Percentiles rank a stretch among this genome's conserved stretches.
phyloP scores from a whole-genome alignment of 768 basidiomycete species.

The Pulveroboletus sp. region DNA sequence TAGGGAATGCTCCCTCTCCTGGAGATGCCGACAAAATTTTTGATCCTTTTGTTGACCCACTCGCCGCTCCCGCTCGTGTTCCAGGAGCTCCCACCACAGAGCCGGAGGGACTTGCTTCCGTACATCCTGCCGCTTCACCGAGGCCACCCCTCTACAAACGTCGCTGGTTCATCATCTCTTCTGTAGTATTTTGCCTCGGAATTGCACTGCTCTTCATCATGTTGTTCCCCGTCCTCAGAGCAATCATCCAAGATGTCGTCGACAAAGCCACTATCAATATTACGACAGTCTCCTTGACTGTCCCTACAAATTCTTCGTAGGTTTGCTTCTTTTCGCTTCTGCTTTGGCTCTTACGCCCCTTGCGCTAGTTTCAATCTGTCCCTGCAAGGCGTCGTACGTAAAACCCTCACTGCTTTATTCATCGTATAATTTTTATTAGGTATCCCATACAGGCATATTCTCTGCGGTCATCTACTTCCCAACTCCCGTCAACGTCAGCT shows the following conservation, averaged over 20 bases:
- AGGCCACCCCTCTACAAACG: constrained; percentile 55
- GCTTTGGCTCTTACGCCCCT: constrained; percentile 2
- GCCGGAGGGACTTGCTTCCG: too few species aligned
- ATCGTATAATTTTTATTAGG: constrained; percentile 33
- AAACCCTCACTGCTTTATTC: background rate
- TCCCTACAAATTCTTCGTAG: constrained; percentile 58
- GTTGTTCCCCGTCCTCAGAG: constrained; percentile 64
- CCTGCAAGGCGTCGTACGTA: constrained; percentile 52
- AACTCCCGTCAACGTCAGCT: constrained; percentile 54
- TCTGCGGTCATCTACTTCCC: constrained; percentile 61
- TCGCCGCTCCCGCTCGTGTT: too few species aligned
- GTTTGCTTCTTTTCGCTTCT: constrained; percentile 20
- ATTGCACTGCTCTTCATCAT: constrained; percentile 67
- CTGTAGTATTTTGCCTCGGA: constrained; percentile 48
- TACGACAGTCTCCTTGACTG: constrained; percentile 47
- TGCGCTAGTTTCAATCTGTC: constrained; percentile 46
- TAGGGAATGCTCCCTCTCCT: background rate
- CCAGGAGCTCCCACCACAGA: background rate
- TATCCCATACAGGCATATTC: constrained; percentile 66
- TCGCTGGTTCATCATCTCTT: constrained; percentile 61
- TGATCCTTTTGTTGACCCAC: background rate
- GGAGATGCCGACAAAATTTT: too few species aligned
- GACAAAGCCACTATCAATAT: constrained; percentile 55
- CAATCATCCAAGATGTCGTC: constrained; percentile 64
- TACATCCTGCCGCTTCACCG: constrained; percentile 1